Percentiles rank a stretch among this genome's conserved stretches.
Evolutionary conservation across 805 yeast species (phyloP).

Genomic region (Suhomyces tanzawaensis): DNA sequence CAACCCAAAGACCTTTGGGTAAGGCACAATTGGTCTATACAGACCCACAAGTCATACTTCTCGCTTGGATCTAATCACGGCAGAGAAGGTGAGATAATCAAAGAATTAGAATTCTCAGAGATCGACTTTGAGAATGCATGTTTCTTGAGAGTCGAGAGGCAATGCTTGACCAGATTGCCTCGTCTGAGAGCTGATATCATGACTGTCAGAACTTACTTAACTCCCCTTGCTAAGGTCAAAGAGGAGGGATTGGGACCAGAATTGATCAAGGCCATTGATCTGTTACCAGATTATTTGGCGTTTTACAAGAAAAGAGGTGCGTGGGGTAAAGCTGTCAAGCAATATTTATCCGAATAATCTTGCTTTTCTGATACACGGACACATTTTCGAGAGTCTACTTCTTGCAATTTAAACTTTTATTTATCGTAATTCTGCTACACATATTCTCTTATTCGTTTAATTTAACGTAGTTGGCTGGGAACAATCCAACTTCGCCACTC

Average conservation of each 20-base stretch:
- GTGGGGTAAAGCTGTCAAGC: constrained; percentile 40
- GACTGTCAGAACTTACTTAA: constrained; percentile 38
- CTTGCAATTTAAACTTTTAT: neutral
- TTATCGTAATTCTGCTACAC: neutral
- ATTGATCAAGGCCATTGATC: constrained; percentile 31
- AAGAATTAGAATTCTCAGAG: constrained; percentile 22
- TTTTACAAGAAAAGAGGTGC: constrained; percentile 34
- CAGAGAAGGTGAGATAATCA: constrained; percentile 26
- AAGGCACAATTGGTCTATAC: constrained; percentile 70
- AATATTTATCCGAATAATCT: no score
- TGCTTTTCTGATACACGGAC: no score
- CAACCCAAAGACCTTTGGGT: constrained; percentile 54
- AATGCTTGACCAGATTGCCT: constrained; percentile 36
- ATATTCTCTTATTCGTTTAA: constrained; percentile 14
- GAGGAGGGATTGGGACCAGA: constrained; percentile 33
- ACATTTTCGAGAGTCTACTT: neutral
- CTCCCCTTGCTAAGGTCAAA: constrained; percentile 28
- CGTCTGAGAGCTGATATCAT: constrained; percentile 32
- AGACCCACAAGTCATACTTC: constrained; percentile 47
- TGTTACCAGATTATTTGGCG: constrained; percentile 38
- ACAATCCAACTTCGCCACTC: constrained; percentile 75
- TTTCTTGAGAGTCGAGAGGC: constrained; percentile 37
- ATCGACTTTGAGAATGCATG: constrained; percentile 35
- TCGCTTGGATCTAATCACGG: constrained; percentile 32
- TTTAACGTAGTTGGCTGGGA: constrained; percentile 86